phyloP scores from a whole-genome alignment of 2,329 filamentous ascomycete genomes.

The Monosporascus sp. region DNA sequence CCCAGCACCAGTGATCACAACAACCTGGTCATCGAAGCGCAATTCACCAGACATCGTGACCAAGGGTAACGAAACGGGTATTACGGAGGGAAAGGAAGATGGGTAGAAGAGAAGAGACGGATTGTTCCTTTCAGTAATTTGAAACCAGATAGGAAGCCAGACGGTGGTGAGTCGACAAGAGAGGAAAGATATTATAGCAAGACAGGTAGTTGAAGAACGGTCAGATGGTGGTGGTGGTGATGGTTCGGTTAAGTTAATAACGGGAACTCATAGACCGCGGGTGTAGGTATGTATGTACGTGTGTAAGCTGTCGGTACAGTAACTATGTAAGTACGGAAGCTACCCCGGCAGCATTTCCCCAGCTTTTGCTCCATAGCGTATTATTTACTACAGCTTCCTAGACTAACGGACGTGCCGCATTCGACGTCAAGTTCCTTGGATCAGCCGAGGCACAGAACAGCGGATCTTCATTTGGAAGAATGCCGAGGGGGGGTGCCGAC shows the following conservation, averaged over 20 bases:
- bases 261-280: too few species aligned
- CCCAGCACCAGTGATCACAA: conserved; percentile 81
- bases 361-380: neutral
- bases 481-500: neutral
- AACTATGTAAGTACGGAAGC: neutral
- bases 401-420: neutral
- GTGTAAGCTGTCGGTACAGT: neutral
- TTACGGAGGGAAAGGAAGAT: neutral
- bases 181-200: too few species aligned
- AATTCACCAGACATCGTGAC: conserved; percentile 34
- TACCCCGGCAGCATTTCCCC: neutral
- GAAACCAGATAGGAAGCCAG: neutral
- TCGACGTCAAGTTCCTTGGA: neutral
- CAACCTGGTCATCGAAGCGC: conserved; percentile 81
- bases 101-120: neutral
- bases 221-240: neutral
- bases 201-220: neutral
- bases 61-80: neutral
- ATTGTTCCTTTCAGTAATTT: neutral
- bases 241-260: neutral
- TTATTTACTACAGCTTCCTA: neutral
- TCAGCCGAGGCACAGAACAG: neutral
- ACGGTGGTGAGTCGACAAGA: too few species aligned
- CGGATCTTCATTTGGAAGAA: neutral
- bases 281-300: neutral